Percentiles rank a stretch among this genome's conserved stretches.
Evolutionary conservation across 1,139 yeast species (phyloP).

Genomic region (Suhomyces kunorum): DNA sequence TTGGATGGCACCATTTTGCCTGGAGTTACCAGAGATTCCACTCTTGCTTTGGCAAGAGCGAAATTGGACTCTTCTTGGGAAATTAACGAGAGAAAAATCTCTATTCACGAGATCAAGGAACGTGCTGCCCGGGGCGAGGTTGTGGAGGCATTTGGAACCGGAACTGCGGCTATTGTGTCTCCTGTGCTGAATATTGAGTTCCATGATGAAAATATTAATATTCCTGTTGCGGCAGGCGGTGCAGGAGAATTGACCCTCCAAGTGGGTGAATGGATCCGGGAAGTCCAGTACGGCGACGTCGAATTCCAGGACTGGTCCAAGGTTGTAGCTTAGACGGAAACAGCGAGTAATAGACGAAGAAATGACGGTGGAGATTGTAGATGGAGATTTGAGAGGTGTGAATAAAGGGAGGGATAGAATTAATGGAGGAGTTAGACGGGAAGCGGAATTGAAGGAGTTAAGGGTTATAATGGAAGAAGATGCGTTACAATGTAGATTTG

Average conservation of each 20-base stretch:
- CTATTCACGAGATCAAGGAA: conserved; percentile 37
- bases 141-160: conserved; percentile 45
- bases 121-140: conserved; percentile 38
- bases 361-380: not conserved
- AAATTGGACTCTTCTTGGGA: conserved; percentile 71
- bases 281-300: conserved; percentile 38
- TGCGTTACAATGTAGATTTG: no score
- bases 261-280: conserved; percentile 30
- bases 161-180: conserved; percentile 46
- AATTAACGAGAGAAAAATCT: conserved; percentile 37
- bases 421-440: no score
- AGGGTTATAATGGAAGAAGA: no score
- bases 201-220: conserved; percentile 31
- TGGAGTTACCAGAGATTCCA: conserved; percentile 94
- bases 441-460: no score
- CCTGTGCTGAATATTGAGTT: conserved; percentile 37
- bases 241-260: conserved; percentile 30
- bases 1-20: conserved; percentile 95
- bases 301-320: conserved; percentile 20
- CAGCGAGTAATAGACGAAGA: not conserved
- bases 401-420: no score
- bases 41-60: conserved; percentile 72
- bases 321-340: conserved; percentile 11
- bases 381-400: not conserved
- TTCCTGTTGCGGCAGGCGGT: conserved; percentile 28